These are phyloP conservation scores for Triangularia verruculosa DNA, from an alignment of 2,329 filamentous ascomycete species.

Conservation along the genomic window DNA sequence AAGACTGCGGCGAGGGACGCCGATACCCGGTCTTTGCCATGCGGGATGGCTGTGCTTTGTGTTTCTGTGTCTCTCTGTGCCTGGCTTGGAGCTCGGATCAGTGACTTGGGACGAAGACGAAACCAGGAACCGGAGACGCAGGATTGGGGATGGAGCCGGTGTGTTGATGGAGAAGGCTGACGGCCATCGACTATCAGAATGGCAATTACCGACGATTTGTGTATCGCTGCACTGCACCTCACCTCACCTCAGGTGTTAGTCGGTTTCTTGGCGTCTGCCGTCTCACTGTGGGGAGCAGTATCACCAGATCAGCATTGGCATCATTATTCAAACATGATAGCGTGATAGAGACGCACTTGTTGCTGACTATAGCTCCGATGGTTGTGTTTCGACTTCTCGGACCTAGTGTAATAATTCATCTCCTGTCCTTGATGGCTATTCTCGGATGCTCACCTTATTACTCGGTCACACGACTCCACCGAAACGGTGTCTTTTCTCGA, in stretches of 20 bases:
- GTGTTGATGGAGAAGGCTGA: neutral
- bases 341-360: neutral
- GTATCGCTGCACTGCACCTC: neutral
- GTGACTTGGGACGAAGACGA: neutral
- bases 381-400: neutral
- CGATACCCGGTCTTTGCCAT: neutral
- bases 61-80: neutral
- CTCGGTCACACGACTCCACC: neutral
- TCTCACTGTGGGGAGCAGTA: neutral
- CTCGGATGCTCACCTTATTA: neutral
- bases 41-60: neutral
- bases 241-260: neutral
- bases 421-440: neutral
- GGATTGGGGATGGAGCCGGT: neutral
- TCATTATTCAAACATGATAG: neutral
- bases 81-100: neutral
- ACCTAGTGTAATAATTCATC: neutral
- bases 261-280: neutral
- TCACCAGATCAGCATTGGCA: neutral
- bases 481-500: conserved; percentile 1
- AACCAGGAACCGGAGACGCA: neutral
- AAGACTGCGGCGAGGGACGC: neutral
- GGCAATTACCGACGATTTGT: neutral
- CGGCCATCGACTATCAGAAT: too few species aligned
- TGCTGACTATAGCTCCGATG: neutral